Base-by-base conservation (phyloP, 2,329 filamentous ascomycete species). In the Monilinia fructicola region DNA sequence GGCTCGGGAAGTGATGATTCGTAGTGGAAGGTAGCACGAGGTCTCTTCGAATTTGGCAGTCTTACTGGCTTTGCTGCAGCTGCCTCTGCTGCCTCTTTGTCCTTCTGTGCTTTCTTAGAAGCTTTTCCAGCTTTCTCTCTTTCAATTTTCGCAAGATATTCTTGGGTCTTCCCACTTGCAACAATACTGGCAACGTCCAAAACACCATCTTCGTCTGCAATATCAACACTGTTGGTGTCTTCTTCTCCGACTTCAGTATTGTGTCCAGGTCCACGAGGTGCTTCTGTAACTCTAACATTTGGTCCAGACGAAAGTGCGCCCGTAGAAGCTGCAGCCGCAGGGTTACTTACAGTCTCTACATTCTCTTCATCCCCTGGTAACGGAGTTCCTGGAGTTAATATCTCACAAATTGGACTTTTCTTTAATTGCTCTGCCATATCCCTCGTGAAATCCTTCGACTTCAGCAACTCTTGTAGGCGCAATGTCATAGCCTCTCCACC, bases 401-500 rank as follows among this genome's bases (percentile, higher is more conserved):
- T 87, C 76, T 90, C 88, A 75, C 87, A 90, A 62, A 90, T 84
- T 48, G 78, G 72, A 71, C 85, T 90, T 78, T 82, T 86, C 79
- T 90, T 90, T 68, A 90, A 77, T 77, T 90, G 86, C 78, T 90
- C 88, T 0, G 86, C 86, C 86, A 90, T 90, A 53, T 90, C 85
- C 69, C 83, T 80, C 26, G 81, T 85, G 71, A 90, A 88, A 4
- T 81, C 81, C 74, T 87, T 84, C 54, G 77, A 76, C 70, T 82
- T 78, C 53, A 98, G 80, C 67, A 95, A 81, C 72, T 89, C 84
- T 54, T 87, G 77, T 52, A 98, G 82, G 68, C 87, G 84, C 72
- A 85, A 84, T 0, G 94, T 98, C 81, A 98, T 92, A 2, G 90
- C 87, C 73, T 97, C 90, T 61, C 95, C 95, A 70, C 95, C 95